These are phyloP conservation scores for Takashimella koratensis DNA, from an alignment of 1,284 basidiomycete species.

Conservation along the genomic window DNA sequence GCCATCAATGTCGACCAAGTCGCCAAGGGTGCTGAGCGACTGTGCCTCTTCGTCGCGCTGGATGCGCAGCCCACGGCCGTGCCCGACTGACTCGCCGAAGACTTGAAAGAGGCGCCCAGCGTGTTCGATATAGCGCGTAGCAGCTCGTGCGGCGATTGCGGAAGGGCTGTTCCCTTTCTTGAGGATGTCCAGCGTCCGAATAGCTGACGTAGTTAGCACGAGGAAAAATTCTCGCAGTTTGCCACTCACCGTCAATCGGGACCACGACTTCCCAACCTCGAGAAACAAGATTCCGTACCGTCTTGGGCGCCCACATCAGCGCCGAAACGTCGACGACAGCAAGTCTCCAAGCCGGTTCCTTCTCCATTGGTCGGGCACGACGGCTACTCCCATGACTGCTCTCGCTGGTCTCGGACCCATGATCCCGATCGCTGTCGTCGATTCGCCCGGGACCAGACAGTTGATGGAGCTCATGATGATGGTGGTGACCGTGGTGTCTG, in stretches of 20 bases:
- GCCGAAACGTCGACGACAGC: conserved; percentile 82
- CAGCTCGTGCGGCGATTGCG: conserved; percentile 64
- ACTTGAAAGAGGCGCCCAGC: conserved; percentile 35
- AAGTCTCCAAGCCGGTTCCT: conserved; percentile 10
- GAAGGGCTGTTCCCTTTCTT: conserved; percentile 80
- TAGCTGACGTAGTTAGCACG: conserved; percentile 53
- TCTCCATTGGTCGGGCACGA: conserved; percentile 3
- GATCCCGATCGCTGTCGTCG: conserved; percentile 2
- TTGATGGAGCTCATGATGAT: no score
- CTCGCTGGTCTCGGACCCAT: background rate
- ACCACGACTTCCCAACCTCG: conserved; percentile 67
- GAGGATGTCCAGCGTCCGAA: conserved; percentile 87
- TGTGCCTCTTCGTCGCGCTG: conserved; percentile 30
- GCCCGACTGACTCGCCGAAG: conserved; percentile 4
- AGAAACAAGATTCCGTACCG: conserved; percentile 72
- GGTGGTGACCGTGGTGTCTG: background rate
- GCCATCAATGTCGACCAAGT: conserved; percentile 18
- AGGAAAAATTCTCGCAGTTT: no score
- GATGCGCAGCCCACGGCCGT: conserved; percentile 33
- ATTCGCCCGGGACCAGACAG: conserved; percentile 6
- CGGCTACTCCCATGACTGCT: background rate
- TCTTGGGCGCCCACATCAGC: conserved; percentile 73
- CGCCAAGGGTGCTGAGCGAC: conserved; percentile 4
- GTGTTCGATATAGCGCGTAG: conserved; percentile 47
- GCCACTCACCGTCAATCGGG: conserved; percentile 73